phyloP scores from a whole-genome alignment of 176 grass and related monocot genomes.

The Poa pratensis region DNA sequence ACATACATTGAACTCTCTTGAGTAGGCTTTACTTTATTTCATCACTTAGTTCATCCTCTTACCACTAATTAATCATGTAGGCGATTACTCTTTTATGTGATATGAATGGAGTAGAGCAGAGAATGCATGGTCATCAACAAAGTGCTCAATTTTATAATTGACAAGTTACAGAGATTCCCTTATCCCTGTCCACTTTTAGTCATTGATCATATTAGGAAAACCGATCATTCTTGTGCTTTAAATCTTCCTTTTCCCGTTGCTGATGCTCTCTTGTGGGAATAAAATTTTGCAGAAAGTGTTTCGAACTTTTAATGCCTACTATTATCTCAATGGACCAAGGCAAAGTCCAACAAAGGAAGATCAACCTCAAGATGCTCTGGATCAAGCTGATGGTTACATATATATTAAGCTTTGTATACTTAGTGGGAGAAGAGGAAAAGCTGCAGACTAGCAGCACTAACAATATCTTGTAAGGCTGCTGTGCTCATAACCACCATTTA shows the following conservation, averaged over 20 bases:
- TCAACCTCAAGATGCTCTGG: slow-evolving; percentile 71
- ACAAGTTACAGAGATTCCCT: slow-evolving; percentile 71
- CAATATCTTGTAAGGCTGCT: slow-evolving; percentile 53
- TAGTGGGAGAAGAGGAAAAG: slow-evolving; percentile 58
- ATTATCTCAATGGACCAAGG: slow-evolving; percentile 55
- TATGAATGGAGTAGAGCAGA: slow-evolving; percentile 44
- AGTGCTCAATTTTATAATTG: slow-evolving; percentile 49
- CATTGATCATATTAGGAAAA: slow-evolving; percentile 30
- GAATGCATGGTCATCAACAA: slow-evolving; percentile 34
- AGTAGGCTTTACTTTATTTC: slow-evolving; percentile 33
- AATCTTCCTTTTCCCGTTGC: slow-evolving; percentile 48
- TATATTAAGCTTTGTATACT: slow-evolving; percentile 54
- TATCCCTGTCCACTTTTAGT: slow-evolving; percentile 53
- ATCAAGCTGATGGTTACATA: slow-evolving; percentile 62
- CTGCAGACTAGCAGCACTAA: slow-evolving; percentile 56
- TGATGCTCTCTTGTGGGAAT: slow-evolving; percentile 51
- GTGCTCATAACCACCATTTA: slow-evolving; percentile 53
- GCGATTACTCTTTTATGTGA: slow-evolving; percentile 37
- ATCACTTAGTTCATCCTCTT: slow-evolving; percentile 35
- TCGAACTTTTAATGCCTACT: slow-evolving; percentile 57
- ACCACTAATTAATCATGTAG: slow-evolving; percentile 44
- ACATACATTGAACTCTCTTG: slow-evolving; percentile 48
- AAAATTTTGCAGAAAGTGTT: slow-evolving; percentile 43
- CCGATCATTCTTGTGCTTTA: slow-evolving; percentile 39
- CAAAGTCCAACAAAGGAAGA: slow-evolving; percentile 56